Conservation (phyloP, 2,329 filamentous ascomycete species). For the Chalaropsis ovoidea region DNA sequence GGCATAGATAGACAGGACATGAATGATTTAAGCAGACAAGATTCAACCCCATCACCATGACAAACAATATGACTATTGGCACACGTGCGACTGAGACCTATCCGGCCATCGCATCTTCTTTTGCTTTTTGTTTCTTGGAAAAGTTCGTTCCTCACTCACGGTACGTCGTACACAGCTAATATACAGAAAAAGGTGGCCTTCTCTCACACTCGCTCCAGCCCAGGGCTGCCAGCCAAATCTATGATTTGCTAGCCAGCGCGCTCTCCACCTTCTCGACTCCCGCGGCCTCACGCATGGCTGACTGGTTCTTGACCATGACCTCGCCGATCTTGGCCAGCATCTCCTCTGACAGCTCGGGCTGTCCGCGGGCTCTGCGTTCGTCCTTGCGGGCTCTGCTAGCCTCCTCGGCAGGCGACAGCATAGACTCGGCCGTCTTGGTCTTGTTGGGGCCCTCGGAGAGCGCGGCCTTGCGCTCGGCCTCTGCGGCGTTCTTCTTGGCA, state of each 20-base stretch:
- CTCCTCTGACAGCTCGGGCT: slow-evolving; percentile 46
- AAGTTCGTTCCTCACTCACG: not conserved
- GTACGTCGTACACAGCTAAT: slow-evolving; percentile 22
- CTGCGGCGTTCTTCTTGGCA: slow-evolving; percentile 51
- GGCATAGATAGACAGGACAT: slow-evolving; percentile 1
- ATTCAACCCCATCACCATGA: not conserved
- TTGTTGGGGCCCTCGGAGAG: slow-evolving; percentile 27
- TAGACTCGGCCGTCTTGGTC: slow-evolving; percentile 30
- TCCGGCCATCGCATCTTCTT: not conserved
- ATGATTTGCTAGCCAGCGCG: slow-evolving; percentile 19
- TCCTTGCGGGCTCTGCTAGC: slow-evolving; percentile 46
- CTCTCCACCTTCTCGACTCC: slow-evolving; percentile 20
- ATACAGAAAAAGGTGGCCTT: slow-evolving; percentile 18
- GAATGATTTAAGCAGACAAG: not conserved
- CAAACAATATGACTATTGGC: not conserved
- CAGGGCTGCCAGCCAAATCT: not conserved
- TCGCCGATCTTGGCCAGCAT: slow-evolving; percentile 54
- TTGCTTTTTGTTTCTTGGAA: not conserved
- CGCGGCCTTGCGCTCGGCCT: slow-evolving; percentile 37
- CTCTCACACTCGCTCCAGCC: not conserved
- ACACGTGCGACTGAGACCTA: not conserved
- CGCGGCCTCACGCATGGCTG: slow-evolving; percentile 27
- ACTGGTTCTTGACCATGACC: slow-evolving; percentile 48
- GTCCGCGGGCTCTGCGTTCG: slow-evolving; percentile 42
- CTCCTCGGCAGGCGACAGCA: slow-evolving; percentile 51